phyloP scores from a whole-genome alignment of 306 rosid genomes.

The Cotoneaster glaucophyllus region DNA sequence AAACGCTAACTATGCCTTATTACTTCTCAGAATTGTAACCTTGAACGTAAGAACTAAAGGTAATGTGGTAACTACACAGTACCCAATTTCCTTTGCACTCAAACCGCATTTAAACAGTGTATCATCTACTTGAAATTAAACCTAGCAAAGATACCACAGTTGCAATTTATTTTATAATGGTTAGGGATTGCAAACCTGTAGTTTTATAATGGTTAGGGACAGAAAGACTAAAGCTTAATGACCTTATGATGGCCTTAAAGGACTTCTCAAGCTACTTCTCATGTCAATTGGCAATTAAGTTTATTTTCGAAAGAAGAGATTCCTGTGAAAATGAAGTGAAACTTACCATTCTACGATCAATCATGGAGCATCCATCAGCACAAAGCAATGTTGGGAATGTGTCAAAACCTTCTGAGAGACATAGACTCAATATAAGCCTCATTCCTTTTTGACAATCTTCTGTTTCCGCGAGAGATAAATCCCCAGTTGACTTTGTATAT shows the following conservation, averaged over 20 bases:
- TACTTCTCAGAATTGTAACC: background rate
- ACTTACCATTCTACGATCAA: slow-evolving; percentile 89
- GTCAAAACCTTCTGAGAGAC: slow-evolving; percentile 91
- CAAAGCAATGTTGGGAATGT: slow-evolving; percentile 92
- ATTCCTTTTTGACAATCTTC: slow-evolving; percentile 83
- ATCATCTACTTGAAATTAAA: background rate
- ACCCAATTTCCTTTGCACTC: background rate
- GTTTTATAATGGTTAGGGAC: background rate
- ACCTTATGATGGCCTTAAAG: background rate
- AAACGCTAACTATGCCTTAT: background rate
- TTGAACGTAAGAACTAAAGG: background rate
- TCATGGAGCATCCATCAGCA: slow-evolving; percentile 88
- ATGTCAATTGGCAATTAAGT: background rate
- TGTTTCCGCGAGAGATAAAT: slow-evolving; percentile 63
- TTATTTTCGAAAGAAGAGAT: background rate
- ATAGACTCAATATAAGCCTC: slow-evolving; percentile 73
- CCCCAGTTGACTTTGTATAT: slow-evolving; percentile 88
- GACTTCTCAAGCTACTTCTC: background rate
- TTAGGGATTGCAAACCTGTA: background rate
- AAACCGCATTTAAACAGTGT: background rate
- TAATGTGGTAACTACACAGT: background rate
- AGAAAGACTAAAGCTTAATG: background rate
- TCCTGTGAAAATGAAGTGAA: background rate
- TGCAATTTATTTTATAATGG: background rate
- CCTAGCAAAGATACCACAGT: no score